Evolutionary conservation across 2,329 filamentous ascomycete species (phyloP), one percentile per base, ranked within the genome.

Genomic region (Paracorniculantispora psalliotae): DNA sequence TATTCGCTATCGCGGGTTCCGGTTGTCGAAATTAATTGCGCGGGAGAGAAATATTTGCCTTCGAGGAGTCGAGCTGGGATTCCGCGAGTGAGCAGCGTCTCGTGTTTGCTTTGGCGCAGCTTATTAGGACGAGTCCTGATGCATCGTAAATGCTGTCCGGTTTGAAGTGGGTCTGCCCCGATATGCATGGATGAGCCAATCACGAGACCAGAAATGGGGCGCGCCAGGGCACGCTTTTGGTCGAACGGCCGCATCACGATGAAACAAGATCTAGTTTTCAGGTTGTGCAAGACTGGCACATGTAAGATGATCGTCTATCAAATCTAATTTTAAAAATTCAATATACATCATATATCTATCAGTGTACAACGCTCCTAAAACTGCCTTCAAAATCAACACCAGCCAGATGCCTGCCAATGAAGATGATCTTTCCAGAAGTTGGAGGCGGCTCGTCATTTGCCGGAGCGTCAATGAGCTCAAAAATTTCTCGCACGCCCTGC

Each of bases 401-500:
- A 21, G 71, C 74, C 57, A 88, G 67, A 46, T 80, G 74, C 60
- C 82, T 78, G 47, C 86, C 86, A 69, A 89, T 88, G 48, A 89
- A 66, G 10, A 89, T 81, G 51, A 89, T 74, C 69, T 89, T 89
- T 23, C 85, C 81, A 39, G 71, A 64, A 26, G 65, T 63, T 12
- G 68, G 61, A 13, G 59, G 59, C 46, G 62, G 67, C 2, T 69
- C 68, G 10, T 67, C 64, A 10, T 69, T 71, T 10, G 71, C 65
- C 4, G 76, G 73, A 8, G 75, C 77, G 64, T 96, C 91, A 25
- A 91, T 83, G 25, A 97, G 89, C 67, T 99, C 94, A 71, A 97
- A 99, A 17, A 97, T 83, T 66, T 97, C 93, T 56, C 93, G 79
- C 1, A 99, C 94, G 2, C 92, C 94, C 72, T 99, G 94, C 8